phyloP scores from a whole-genome alignment of 116 monocot species.

The Posidonia oceanica region DNA sequence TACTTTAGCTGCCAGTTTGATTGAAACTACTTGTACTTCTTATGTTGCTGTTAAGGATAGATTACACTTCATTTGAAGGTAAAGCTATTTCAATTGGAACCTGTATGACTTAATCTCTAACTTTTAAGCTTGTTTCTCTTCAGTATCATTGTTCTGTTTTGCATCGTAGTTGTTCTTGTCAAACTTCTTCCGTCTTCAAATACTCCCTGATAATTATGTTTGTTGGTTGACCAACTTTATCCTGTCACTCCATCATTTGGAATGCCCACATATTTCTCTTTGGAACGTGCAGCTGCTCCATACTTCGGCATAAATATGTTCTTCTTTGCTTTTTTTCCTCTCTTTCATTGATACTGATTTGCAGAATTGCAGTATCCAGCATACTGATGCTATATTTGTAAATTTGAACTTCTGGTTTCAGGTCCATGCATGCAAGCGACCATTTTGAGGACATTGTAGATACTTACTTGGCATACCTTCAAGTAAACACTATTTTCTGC shows the following conservation, averaged over 20 bases:
- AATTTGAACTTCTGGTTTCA: too few species aligned
- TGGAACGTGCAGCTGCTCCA: conserved; percentile 96
- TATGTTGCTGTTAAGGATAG: neutral
- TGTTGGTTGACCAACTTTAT: conserved; percentile 42
- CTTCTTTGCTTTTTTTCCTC: too few species aligned
- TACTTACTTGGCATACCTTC: too few species aligned
- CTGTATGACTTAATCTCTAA: too few species aligned
- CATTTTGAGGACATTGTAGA: too few species aligned
- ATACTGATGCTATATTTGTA: too few species aligned
- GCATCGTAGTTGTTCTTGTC: neutral
- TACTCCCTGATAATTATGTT: neutral
- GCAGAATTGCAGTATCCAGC: too few species aligned
- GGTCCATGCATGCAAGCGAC: too few species aligned
- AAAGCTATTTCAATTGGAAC: neutral
- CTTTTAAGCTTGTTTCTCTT: too few species aligned
- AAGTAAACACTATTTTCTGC: too few species aligned
- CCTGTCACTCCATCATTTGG: conserved; percentile 79
- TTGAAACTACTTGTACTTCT: conserved; percentile 1
- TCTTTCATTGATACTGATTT: too few species aligned
- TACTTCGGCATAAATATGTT: conserved; percentile 98
- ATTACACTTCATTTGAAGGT: neutral
- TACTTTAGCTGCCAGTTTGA: neutral
- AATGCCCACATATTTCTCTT: conserved; percentile 56
- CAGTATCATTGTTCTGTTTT: too few species aligned
- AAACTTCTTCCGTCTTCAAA: neutral